These are phyloP conservation scores for Debaryomycetaceae sp. DNA, from an alignment of 1,139 yeast genomes.

Conservation along the genomic window DNA sequence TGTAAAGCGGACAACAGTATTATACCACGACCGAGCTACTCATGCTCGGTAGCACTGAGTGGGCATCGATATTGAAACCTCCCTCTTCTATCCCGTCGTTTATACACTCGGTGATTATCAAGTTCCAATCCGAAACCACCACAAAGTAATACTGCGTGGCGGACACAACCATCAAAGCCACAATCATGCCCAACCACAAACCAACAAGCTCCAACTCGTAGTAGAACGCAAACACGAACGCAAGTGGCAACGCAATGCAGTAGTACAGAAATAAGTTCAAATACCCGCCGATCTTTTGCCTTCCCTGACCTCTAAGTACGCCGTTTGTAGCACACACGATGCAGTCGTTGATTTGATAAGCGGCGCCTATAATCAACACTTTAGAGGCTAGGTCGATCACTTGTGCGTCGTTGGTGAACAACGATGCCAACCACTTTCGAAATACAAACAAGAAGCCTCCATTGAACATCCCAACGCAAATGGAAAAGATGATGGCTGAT, in stretches of 20 bases:
- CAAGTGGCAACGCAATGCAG: conserved; percentile 54
- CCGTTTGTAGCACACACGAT: conserved; percentile 56
- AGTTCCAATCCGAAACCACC: conserved; percentile 52
- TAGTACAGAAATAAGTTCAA: conserved; percentile 56
- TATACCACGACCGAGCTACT: conserved; percentile 19
- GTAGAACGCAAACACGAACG: conserved; percentile 49
- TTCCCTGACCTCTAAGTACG: conserved; percentile 61
- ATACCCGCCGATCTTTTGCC: conserved; percentile 63
- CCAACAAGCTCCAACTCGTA: conserved; percentile 45
- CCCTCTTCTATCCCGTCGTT: conserved; percentile 40
- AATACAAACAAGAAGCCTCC: conserved; percentile 33
- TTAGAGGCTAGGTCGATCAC: conserved; percentile 49
- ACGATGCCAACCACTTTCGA: conserved; percentile 37
- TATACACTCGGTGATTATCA: conserved; percentile 40
- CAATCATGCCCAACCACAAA: conserved; percentile 59
- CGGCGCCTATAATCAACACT: conserved; percentile 51
- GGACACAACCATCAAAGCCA: conserved; percentile 49
- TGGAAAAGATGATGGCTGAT: conserved; percentile 39
- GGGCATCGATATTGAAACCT: conserved; percentile 25
- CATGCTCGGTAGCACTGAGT: conserved; percentile 32
- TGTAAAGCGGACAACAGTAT: no score
- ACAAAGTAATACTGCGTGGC: conserved; percentile 44
- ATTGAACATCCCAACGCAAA: conserved; percentile 40
- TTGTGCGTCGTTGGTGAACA: conserved; percentile 46
- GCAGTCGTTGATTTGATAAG: conserved; percentile 57